phyloP scores from a whole-genome alignment of 179 eudicot species.

The Amaranthus tricolor region DNA sequence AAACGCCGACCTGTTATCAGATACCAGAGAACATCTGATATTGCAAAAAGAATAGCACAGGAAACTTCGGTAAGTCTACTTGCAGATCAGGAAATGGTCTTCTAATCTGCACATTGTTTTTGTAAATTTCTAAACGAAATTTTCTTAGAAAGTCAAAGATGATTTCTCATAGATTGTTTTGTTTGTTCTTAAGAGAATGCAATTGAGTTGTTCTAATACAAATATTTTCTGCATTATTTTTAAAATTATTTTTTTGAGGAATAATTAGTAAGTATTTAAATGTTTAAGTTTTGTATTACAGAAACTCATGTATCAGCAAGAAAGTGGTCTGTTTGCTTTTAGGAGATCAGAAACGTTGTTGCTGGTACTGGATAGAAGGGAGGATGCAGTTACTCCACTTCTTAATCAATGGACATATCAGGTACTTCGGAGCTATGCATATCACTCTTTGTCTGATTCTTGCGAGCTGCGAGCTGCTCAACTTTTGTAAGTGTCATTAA shows the following conservation, averaged over 20 bases:
- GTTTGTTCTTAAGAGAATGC: neutral
- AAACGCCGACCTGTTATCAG: conserved; percentile 83
- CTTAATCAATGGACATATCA: conserved; percentile 96
- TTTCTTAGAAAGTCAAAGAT: neutral
- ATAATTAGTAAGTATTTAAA: conserved; percentile 7
- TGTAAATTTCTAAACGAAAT: neutral
- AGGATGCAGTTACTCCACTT: conserved; percentile 89
- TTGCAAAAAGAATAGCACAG: conserved; percentile 85
- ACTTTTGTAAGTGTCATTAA: conserved; percentile 1
- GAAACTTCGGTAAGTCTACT: conserved; percentile 58
- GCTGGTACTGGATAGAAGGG: conserved; percentile 79
- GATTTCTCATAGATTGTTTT: conserved; percentile 7
- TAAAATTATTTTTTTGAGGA: neutral
- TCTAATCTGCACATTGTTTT: neutral
- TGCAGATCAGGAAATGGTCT: neutral
- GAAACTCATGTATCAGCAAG: conserved; percentile 95
- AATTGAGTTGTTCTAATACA: neutral
- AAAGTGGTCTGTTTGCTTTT: conserved; percentile 92
- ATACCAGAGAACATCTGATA: conserved; percentile 82
- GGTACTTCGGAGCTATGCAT: conserved; percentile 39
- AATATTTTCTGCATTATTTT: conserved; percentile 10
- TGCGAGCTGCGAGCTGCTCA: conserved; percentile 19
- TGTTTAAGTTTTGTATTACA: conserved; percentile 27
- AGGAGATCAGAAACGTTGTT: conserved; percentile 76
- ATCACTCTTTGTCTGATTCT: conserved; percentile 5